These are phyloP conservation scores for Syzygium aromaticum DNA, from an alignment of 345 rosid genomes.

Conservation along the genomic window DNA sequence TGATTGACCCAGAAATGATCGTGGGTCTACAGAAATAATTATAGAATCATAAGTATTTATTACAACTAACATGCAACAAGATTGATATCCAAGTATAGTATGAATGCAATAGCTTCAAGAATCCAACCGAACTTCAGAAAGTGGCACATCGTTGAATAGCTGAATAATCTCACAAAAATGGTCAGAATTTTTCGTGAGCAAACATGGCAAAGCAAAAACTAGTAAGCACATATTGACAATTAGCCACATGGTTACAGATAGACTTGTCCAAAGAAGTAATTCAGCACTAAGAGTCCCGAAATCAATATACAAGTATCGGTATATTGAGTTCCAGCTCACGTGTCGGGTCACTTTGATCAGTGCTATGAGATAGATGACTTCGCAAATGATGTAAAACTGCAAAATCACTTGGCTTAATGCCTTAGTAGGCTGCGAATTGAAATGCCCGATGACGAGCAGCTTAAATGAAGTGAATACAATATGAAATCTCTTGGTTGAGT, in stretches of 20 bases:
- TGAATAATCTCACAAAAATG: background rate
- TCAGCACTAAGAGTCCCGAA: background rate
- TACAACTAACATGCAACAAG: background rate
- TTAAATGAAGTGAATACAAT: background rate
- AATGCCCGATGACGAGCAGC: background rate
- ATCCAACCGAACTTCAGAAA: background rate
- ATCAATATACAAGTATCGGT: background rate
- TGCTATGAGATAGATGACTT: background rate
- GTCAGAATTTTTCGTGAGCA: fast-evolving
- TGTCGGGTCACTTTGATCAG: background rate
- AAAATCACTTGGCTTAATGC: fast-evolving
- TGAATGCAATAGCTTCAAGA: background rate
- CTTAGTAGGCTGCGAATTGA: background rate
- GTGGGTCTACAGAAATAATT: background rate
- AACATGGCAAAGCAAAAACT: background rate
- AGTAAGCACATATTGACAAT: background rate
- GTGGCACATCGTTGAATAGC: fast-evolving
- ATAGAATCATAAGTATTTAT: background rate
- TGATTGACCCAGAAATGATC: background rate
- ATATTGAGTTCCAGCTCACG: background rate
- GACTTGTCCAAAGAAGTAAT: background rate
- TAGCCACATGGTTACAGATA: background rate
- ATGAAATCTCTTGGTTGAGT: background rate
- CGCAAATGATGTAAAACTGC: background rate
- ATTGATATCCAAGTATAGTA: background rate